Conservation (phyloP, 306 rosid genomes). For the Styphnolobium japonicum region DNA sequence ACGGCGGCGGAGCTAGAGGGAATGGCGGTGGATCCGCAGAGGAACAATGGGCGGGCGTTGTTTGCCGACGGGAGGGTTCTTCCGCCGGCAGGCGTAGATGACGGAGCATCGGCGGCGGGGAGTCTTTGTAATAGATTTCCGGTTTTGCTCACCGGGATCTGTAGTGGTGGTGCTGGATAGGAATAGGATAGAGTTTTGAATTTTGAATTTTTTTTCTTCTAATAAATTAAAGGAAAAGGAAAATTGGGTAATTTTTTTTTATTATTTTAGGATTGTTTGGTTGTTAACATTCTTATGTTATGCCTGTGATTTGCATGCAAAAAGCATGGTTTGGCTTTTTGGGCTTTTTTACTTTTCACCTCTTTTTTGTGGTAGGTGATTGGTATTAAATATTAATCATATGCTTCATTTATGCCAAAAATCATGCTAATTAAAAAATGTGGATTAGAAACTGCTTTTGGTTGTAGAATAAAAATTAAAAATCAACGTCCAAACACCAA, state of each 20-base stretch:
- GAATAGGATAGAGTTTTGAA: not conserved
- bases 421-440: not conserved
- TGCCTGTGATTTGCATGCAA: not conserved
- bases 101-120: constrained; percentile 49
- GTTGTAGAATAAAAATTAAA: not conserved
- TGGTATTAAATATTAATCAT: not conserved
- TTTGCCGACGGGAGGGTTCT: constrained; percentile 82
- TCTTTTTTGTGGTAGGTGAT: not conserved
- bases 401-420: not conserved
- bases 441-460: not conserved
- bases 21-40: constrained; percentile 51
- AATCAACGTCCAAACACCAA: not conserved
- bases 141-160: constrained; percentile 73
- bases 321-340: constrained; percentile 17
- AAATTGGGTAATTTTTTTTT: not conserved
- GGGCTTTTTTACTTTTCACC: constrained; percentile 18
- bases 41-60: constrained; percentile 51
- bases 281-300: too few species aligned
- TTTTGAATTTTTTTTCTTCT: not conserved
- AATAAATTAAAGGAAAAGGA: not conserved
- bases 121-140: constrained; percentile 64
- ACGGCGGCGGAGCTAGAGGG: constrained; percentile 81
- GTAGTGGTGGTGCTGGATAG: constrained; percentile 66
- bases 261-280: not conserved
- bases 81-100: constrained; percentile 64